Evolutionary conservation across 2,329 filamentous ascomycete genomes (phyloP).

Genomic region (Xylariales sp.): DNA sequence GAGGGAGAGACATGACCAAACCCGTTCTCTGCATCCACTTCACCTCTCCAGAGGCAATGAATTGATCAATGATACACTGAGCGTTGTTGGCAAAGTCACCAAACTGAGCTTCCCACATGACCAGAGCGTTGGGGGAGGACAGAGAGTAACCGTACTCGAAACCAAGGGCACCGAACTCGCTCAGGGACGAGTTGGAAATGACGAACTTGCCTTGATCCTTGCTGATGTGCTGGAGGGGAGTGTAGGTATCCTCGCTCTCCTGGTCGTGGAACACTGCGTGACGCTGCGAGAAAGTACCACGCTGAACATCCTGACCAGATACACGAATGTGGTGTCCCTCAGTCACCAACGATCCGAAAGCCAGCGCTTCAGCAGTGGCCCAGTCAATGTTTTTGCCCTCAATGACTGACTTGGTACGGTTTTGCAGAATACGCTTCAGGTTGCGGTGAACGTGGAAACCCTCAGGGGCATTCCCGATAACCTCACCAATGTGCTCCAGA

Average conservation of each 20-base stretch:
- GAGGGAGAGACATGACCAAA: slow-evolving; percentile 91
- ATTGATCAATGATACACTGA: slow-evolving; percentile 98
- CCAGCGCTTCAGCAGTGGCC: slow-evolving; percentile 93
- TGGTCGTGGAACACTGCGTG: slow-evolving; percentile 98
- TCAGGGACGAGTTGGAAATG: slow-evolving; percentile 91
- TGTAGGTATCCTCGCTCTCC: slow-evolving; percentile 88
- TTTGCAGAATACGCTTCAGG: slow-evolving; percentile 89
- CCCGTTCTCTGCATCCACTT: slow-evolving; percentile 99
- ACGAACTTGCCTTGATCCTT: slow-evolving; percentile 93
- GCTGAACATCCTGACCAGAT: slow-evolving; percentile 97
- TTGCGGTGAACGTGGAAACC: slow-evolving; percentile 90
- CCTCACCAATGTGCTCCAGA: slow-evolving; percentile 76
- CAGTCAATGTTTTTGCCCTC: slow-evolving; percentile 97
- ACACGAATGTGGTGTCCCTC: slow-evolving; percentile 97
- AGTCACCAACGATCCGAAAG: slow-evolving; percentile 83
- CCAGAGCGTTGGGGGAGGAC: slow-evolving; percentile 91
- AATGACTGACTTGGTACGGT: slow-evolving; percentile 84
- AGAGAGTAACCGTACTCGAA: slow-evolving; percentile 99
- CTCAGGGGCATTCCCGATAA: slow-evolving; percentile 75
- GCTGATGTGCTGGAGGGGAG: slow-evolving; percentile 82
- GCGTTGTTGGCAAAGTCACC: slow-evolving; percentile 99
- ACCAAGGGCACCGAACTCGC: slow-evolving; percentile 69
- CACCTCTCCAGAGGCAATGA: slow-evolving; percentile 93
- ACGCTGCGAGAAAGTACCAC: slow-evolving; percentile 97
- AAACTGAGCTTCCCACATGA: slow-evolving; percentile 99